Percentiles rank a stretch among this genome's conserved stretches.
phyloP scores from a whole-genome alignment of 208 protist species.

The Phytomonas francai region DNA sequence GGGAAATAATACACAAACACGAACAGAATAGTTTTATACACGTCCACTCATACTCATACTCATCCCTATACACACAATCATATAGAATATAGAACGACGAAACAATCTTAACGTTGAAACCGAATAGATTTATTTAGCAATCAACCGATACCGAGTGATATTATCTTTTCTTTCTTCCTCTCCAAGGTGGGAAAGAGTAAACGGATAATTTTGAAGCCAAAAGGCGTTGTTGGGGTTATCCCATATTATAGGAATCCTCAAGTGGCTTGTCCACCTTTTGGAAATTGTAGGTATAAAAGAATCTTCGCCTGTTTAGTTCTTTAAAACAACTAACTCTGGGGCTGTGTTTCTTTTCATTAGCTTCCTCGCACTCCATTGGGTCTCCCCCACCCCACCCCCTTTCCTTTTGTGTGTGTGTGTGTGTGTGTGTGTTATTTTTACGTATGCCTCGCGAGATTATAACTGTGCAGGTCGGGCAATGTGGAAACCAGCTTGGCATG shows the following conservation, averaged over 20 bases:
- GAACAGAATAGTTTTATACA: slow-evolving; percentile 7
- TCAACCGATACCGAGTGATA: neutral
- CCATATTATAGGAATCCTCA: neutral
- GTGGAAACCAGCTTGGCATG: slow-evolving; percentile 92
- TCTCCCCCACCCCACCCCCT: neutral
- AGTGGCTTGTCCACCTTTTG: neutral
- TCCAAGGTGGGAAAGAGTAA: neutral
- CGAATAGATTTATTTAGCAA: neutral
- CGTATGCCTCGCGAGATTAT: slow-evolving; percentile 86
- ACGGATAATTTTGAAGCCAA: neutral
- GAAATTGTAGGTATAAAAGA: neutral
- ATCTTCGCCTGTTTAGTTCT: neutral
- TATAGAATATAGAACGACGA: neutral
- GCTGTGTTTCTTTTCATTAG: neutral
- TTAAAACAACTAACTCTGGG: neutral
- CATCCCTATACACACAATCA: neutral
- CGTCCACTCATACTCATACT: slow-evolving; percentile 14
- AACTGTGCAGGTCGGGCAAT: slow-evolving; percentile 90
- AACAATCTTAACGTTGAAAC: neutral
- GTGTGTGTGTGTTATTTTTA: neutral
- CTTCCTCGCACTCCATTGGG: neutral
- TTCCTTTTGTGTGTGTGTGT: too few species aligned
- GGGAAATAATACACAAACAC: neutral
- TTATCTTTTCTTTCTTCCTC: neutral
- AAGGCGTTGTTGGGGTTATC: neutral